Evolutionary conservation across 768 basidiomycete genomes (phyloP).

Genomic region (Collybia mongolica): DNA sequence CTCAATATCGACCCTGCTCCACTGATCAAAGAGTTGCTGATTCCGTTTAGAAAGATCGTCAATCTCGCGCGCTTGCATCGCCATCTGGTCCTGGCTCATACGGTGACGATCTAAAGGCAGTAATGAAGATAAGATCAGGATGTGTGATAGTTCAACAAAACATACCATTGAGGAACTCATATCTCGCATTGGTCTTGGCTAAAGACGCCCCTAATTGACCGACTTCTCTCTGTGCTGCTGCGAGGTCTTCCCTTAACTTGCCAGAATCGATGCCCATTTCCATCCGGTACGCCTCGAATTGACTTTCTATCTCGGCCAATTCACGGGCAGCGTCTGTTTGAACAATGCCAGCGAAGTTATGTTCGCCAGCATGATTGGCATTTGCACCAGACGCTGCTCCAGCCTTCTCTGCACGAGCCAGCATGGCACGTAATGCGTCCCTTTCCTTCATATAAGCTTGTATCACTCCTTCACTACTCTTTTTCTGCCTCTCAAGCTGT

Average conservation of each 20-base stretch:
- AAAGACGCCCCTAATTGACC: conserved; percentile 63
- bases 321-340: conserved; percentile 50
- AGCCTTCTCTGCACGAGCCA: conserved; percentile 50
- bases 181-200: conserved; percentile 82
- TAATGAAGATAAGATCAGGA: conserved; percentile 7
- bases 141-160: conserved; percentile 7
- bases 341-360: conserved; percentile 6
- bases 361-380: conserved; percentile 18
- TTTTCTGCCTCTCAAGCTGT: conserved; percentile 79
- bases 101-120: conserved; percentile 58
- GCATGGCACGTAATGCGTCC: conserved; percentile 78
- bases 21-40: conserved; percentile 70
- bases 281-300: conserved; percentile 76
- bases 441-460: conserved; percentile 86
- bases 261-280: conserved; percentile 82
- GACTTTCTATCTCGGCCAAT: conserved; percentile 69
- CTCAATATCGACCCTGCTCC: conserved; percentile 73
- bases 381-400: conserved; percentile 14
- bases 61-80: conserved; percentile 60
- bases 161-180: conserved; percentile 75
- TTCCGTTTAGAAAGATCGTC: conserved; percentile 68
- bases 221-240: conserved; percentile 62
- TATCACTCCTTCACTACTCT: conserved; percentile 63
- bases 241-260: conserved; percentile 69
- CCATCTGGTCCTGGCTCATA: conserved; percentile 68